phyloP scores from a whole-genome alignment of 768 basidiomycete species.

The Candolleomyces efflorescens region DNA sequence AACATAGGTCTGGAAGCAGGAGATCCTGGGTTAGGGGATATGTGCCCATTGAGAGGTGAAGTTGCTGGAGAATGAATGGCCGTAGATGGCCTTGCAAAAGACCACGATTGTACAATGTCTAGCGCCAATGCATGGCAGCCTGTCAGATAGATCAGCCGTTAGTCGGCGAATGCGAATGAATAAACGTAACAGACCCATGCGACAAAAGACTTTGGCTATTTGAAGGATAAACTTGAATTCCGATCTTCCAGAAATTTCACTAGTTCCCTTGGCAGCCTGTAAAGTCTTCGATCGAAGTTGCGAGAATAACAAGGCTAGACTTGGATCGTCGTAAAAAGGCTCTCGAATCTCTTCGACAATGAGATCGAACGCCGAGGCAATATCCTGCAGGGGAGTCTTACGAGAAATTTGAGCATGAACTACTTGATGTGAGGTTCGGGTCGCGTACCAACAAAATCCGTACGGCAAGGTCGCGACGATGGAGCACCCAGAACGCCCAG shows the following conservation, averaged over 20 bases:
- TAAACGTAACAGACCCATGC: constrained; percentile 72
- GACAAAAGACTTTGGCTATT: constrained; percentile 87
- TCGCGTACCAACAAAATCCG: constrained; percentile 76
- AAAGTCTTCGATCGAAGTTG: constrained; percentile 87
- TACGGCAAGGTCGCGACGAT: constrained; percentile 84
- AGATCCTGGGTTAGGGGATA: constrained; percentile 25
- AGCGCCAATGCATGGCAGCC: constrained; percentile 93
- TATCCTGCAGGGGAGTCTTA: constrained; percentile 74
- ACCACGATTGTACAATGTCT: constrained; percentile 87
- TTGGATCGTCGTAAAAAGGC: constrained; percentile 91
- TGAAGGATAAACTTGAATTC: constrained; percentile 97
- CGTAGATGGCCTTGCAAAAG: constrained; percentile 76
- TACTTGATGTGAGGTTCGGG: background rate
- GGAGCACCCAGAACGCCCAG: constrained; percentile 97
- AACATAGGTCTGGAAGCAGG: constrained; percentile 41
- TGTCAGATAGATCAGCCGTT: constrained; percentile 5
- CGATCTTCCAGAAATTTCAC: constrained; percentile 79
- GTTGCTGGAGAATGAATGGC: constrained; percentile 13
- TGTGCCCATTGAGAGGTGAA: constrained; percentile 9
- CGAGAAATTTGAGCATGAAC: background rate
- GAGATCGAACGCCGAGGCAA: constrained; percentile 55
- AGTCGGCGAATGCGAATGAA: background rate
- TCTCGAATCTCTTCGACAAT: constrained; percentile 66
- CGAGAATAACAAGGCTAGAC: constrained; percentile 84
- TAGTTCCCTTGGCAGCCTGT: constrained; percentile 90